phyloP scores from a whole-genome alignment of 1,139 yeast genomes.

The Nematodospora anomalae region DNA sequence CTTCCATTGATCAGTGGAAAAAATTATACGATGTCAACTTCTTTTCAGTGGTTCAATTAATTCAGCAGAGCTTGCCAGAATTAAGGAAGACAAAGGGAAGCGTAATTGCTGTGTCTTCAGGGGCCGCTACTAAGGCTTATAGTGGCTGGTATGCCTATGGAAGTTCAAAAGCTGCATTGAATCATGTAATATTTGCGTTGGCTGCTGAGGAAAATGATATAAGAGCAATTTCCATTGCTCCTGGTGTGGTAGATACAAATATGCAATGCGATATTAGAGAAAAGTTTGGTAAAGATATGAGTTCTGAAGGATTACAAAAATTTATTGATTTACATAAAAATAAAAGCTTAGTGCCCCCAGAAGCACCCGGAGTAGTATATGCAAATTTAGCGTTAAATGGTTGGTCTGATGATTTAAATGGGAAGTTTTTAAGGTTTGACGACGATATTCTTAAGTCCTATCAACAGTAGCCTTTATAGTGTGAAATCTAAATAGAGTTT shows the following conservation, averaged over 20 bases:
- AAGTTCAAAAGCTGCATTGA: slow-evolving; percentile 83
- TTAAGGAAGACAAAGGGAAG: slow-evolving; percentile 59
- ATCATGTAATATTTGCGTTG: slow-evolving; percentile 66
- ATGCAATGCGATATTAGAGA: slow-evolving; percentile 83
- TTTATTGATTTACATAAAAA: slow-evolving; percentile 60
- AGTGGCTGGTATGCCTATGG: slow-evolving; percentile 91
- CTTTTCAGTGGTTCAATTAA: slow-evolving; percentile 70
- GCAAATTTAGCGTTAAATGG: slow-evolving; percentile 65
- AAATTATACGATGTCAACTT: slow-evolving; percentile 71
- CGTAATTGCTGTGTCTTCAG: slow-evolving; percentile 78
- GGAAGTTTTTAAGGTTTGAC: slow-evolving; percentile 62
- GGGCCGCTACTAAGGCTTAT: slow-evolving; percentile 67
- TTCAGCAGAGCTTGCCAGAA: slow-evolving; percentile 57
- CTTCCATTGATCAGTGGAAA: slow-evolving; percentile 60
- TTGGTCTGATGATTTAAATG: slow-evolving; percentile 55
- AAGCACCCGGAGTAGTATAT: slow-evolving; percentile 67
- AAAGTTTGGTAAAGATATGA: slow-evolving; percentile 55
- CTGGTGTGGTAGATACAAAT: slow-evolving; percentile 87
- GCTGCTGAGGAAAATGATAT: slow-evolving; percentile 66
- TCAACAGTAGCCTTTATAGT: slow-evolving; percentile 2
- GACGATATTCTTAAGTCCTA: slow-evolving; percentile 31
- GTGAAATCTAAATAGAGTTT: not conserved
- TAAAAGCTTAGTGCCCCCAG: slow-evolving; percentile 59
- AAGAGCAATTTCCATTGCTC: slow-evolving; percentile 71
- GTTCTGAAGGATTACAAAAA: slow-evolving; percentile 50